Base-by-base conservation (phyloP, 805 yeast species). In the Suhomyces faveliae region DNA sequence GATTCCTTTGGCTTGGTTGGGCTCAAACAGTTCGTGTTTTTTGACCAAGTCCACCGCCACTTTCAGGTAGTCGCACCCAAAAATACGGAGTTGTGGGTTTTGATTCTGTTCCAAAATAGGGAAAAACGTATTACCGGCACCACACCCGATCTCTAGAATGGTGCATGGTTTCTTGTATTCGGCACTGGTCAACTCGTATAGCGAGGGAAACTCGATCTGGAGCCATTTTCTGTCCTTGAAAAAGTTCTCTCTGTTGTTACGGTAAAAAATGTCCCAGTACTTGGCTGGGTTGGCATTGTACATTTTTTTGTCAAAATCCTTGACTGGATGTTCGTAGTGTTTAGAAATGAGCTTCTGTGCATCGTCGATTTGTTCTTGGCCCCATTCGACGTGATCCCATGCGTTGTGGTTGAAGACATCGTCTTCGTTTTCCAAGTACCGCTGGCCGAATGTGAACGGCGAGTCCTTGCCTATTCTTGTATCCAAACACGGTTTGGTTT, bases 371-470 rank as follows among this genome's bases (percentile, higher is more conserved):
- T 94, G 97, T 57, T 89, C 96, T 45, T 87, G 90, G 43, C 96
- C 97, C 96, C 97, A 91, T 61, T 89, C 96, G 27, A 90, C 97
- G 63, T 94, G 96, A 64, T 94, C 99, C 89, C 94, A 86, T 0
- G 99, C 99, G 63, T 94, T 94, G 62, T 87, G 96, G 50, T 80
- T 78, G 84, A 96, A 94, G 1, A 94, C 96, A 23, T 89, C 90
- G 4, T 85, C 83, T 12, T 83, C 86, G 41, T 83, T 80, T 2
- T 78, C 78, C 49, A 94, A 71, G 53, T 69, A 81, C 47, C 99
- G 74, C 63, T 89, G 95, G 9, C 99, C 99, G 68, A 94, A 94
- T 17, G 84, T 85, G 66, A 89, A 92, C 5, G 99, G 99, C 29
- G 81, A 74, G 57, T 91, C 97, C 51, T 92, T 85, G 1, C 96